phyloP scores from a whole-genome alignment of 2,329 filamentous ascomycete genomes.

The Dactylella cylindrospora region DNA sequence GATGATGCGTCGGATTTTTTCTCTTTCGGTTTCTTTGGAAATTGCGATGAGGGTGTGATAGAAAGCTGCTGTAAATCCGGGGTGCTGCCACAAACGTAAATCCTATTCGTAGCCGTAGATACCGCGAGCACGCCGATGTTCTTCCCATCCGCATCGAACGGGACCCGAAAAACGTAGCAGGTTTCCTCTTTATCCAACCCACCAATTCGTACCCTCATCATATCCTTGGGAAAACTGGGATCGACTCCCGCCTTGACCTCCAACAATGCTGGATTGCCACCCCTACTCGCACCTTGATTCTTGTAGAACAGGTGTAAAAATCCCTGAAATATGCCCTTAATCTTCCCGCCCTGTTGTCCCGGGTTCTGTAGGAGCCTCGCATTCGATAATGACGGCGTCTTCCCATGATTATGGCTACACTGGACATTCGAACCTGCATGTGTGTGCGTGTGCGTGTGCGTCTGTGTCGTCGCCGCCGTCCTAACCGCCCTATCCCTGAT shows the following conservation, averaged over 20 bases:
- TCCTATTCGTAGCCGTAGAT: slow-evolving; percentile 9
- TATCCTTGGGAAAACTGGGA: slow-evolving; percentile 2
- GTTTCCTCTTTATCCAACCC: slow-evolving; percentile 18
- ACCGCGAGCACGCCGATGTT: slow-evolving; percentile 28
- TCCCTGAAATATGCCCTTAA: slow-evolving; percentile 11
- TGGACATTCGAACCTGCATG: background rate
- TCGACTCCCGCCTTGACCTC: slow-evolving; percentile 27
- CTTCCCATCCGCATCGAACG: slow-evolving; percentile 12
- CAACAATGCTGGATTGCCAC: slow-evolving; percentile 16
- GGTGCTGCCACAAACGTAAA: slow-evolving; percentile 29
- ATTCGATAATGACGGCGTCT: background rate
- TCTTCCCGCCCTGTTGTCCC: too few relatives aligned
- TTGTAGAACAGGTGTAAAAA: slow-evolving; percentile 19
- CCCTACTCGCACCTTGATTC: background rate
- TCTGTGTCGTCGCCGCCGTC: slow-evolving; percentile 31
- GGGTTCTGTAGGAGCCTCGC: background rate
- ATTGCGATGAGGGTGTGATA: background rate
- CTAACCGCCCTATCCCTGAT: slow-evolving; percentile 30
- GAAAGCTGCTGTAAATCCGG: background rate
- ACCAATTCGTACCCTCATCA: slow-evolving; percentile 19
- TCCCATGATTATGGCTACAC: background rate
- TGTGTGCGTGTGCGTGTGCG: slow-evolving; percentile 9
- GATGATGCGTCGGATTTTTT: background rate
- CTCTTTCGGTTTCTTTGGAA: background rate
- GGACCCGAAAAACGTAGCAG: slow-evolving; percentile 22